Conservation (phyloP, 345 rosid genomes). For the Citrus inodora region DNA sequence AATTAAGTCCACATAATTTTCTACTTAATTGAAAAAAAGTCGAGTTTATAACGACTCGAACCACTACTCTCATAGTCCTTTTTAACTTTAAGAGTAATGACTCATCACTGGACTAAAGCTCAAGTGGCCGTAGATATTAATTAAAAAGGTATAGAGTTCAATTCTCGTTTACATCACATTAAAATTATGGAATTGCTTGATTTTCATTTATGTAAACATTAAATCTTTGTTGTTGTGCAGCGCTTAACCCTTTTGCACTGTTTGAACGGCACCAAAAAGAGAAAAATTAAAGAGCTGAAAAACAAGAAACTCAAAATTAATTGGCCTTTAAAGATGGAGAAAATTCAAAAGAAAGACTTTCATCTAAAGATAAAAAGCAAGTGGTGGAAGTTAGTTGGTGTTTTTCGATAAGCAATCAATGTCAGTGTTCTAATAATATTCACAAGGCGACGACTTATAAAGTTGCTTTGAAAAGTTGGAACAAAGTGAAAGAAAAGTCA, state of each 20-base stretch:
- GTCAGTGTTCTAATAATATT: not conserved
- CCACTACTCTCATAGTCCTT: fast-evolving
- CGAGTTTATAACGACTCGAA: fast-evolving
- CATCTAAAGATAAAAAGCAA: not conserved
- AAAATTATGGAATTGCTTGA: too few relatives aligned
- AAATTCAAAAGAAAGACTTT: not conserved
- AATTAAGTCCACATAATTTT: too few relatives aligned
- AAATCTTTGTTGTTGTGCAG: too few relatives aligned
- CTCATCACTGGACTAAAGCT: too few relatives aligned
- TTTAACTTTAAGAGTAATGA: too few relatives aligned
- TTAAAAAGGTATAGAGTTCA: too few relatives aligned
- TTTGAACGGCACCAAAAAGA: not conserved
- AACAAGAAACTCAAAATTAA: not conserved
- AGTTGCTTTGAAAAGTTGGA: not conserved
- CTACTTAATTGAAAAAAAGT: fast-evolving
- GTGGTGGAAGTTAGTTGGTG: not conserved
- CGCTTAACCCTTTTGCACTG: not conserved
- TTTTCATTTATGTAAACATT: too few relatives aligned
- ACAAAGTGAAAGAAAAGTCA: not conserved
- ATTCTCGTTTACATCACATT: too few relatives aligned
- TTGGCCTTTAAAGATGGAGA: not conserved
- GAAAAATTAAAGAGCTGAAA: not conserved
- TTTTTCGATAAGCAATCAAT: not conserved
- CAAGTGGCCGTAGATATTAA: too few relatives aligned
- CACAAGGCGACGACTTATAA: not conserved